Evolutionary conservation across 2,329 filamentous ascomycete genomes (phyloP).

Genomic region (Ilyonectria destructans): DNA sequence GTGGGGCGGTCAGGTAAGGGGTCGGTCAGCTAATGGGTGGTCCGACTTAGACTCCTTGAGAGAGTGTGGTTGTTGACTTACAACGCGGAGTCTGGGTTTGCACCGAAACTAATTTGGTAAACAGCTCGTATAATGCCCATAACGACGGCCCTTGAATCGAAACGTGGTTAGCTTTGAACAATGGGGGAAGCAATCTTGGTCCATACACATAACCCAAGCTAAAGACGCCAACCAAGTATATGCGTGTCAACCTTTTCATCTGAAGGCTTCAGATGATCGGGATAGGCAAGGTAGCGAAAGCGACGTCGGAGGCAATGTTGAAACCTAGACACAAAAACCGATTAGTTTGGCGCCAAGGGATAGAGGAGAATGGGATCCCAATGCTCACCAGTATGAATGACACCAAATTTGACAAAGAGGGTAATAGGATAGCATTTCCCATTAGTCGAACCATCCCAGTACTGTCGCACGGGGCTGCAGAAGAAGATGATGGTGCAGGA

Average conservation of each 20-base stretch:
- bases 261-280: conserved; percentile 6
- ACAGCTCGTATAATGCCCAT: neutral
- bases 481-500: neutral
- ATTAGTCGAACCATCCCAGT: neutral
- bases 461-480: neutral
- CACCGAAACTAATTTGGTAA: neutral
- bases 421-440: conserved; percentile 3
- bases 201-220: conserved; percentile 7
- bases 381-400: conserved; percentile 1
- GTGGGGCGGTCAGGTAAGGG: no score
- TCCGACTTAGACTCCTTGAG: no score
- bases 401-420: neutral
- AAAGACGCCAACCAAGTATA: conserved; percentile 6
- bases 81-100: neutral
- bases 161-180: neutral
- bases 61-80: neutral
- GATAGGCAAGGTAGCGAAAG: conserved; percentile 3
- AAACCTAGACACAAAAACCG: neutral
- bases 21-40: no score
- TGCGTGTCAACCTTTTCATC: neutral
- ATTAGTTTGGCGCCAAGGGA: neutral
- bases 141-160: neutral
- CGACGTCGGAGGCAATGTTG: conserved; percentile 6
- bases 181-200: neutral
- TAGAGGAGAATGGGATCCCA: neutral